Evolutionary conservation across 148 eudicot genomes (phyloP).

Genomic region (Tetragonia tetragonoides): DNA sequence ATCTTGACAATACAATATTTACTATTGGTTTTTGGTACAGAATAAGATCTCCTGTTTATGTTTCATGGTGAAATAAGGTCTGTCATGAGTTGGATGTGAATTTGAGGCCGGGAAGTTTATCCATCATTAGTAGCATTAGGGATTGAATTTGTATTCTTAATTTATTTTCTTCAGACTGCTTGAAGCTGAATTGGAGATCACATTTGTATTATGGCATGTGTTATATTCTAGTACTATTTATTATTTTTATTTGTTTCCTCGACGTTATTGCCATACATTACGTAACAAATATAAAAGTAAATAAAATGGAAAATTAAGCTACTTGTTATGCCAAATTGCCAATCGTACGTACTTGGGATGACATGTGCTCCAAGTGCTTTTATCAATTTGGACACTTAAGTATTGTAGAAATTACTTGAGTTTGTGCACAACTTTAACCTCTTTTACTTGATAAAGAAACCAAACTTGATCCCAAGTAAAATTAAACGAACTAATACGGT

Average conservation of each 20-base stretch:
- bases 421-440: no score
- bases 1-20: constrained; percentile 11
- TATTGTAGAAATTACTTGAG: no score
- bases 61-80: constrained; percentile 18
- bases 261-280: background rate
- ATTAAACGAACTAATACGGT: no score
- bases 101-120: constrained; percentile 17
- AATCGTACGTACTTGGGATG: no score
- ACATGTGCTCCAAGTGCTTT: no score
- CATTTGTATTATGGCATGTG: constrained; percentile 14
- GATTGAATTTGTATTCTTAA: constrained; percentile 27
- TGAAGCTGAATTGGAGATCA: constrained; percentile 7
- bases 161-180: constrained; percentile 16
- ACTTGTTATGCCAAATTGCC: no score
- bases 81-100: constrained; percentile 22
- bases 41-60: constrained; percentile 20
- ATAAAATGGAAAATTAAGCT: no score
- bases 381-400: no score
- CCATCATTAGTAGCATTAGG: constrained; percentile 20
- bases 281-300: no score
- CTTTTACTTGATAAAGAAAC: no score
- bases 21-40: constrained; percentile 19
- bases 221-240: background rate
- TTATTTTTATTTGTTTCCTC: background rate
- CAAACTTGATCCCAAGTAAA: no score